Evolutionary conservation across 2,329 filamentous ascomycete genomes (phyloP).

Genomic region (Ophiostoma tasmaniense): DNA sequence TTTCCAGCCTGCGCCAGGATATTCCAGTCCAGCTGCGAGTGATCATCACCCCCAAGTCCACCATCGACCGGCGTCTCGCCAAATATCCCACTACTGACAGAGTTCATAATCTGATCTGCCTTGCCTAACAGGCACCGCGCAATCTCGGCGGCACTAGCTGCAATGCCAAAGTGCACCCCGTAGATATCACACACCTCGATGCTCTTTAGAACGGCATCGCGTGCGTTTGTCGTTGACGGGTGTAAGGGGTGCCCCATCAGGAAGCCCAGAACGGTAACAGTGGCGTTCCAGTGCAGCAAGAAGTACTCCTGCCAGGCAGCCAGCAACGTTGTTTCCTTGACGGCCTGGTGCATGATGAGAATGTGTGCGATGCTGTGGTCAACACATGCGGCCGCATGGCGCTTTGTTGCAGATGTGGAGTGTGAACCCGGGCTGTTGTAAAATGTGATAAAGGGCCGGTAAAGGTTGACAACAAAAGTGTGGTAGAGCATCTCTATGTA

Average conservation of each 20-base stretch:
- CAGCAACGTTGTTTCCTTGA: slow-evolving; percentile 27
- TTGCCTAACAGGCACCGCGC: slow-evolving; percentile 19
- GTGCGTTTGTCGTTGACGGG: slow-evolving; percentile 24
- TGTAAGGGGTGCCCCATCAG: slow-evolving; percentile 31
- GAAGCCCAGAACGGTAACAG: slow-evolving; percentile 34
- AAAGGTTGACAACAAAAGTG: slow-evolving; percentile 30
- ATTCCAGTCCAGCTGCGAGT: neutral
- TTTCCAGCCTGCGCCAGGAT: neutral
- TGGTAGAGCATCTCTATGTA: slow-evolving; percentile 36
- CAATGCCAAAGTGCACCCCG: slow-evolving; percentile 29
- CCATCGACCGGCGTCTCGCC: neutral
- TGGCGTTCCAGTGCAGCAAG: slow-evolving; percentile 36
- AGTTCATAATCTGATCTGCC: neutral
- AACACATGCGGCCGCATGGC: slow-evolving; percentile 25
- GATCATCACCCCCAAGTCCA: neutral
- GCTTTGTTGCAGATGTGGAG: slow-evolving; percentile 23
- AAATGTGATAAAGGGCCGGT: slow-evolving; percentile 34
- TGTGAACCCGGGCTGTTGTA: neutral
- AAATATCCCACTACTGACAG: neutral
- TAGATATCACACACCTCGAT: slow-evolving; percentile 31
- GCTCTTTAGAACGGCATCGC: slow-evolving; percentile 29
- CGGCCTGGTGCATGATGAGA: slow-evolving; percentile 30
- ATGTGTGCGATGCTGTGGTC: slow-evolving; percentile 32
- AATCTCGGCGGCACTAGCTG: slow-evolving; percentile 28
- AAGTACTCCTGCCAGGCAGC: slow-evolving; percentile 33